These are phyloP conservation scores for Avena atlantica DNA, from an alignment of 176 grass and related monocot species.

Conservation along the genomic window DNA sequence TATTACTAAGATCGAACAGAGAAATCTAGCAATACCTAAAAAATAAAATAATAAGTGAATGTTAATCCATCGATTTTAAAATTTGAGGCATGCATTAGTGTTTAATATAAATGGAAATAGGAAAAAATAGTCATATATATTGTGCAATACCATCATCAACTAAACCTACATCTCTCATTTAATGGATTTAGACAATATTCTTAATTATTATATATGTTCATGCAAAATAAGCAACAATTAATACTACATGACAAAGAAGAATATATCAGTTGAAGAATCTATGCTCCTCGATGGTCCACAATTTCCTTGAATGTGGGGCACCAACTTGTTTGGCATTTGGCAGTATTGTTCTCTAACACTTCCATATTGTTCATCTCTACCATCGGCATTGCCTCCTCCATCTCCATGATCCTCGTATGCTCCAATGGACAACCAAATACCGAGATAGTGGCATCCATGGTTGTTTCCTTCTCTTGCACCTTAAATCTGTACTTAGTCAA, in stretches of 20 bases:
- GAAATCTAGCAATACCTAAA: not conserved
- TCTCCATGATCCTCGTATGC: no score
- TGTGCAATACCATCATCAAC: not conserved
- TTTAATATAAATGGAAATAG: not conserved
- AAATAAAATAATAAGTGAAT: not conserved
- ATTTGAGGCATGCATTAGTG: not conserved
- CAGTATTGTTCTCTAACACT: not conserved
- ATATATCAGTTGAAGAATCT: constrained; percentile 11
- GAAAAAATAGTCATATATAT: not conserved
- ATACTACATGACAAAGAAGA: not conserved
- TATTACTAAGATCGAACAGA: not conserved
- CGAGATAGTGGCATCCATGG: not conserved
- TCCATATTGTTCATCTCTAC: no score
- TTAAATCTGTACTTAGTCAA: not conserved
- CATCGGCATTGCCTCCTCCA: no score
- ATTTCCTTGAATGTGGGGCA: not conserved
- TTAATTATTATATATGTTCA: not conserved
- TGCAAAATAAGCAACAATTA: not conserved
- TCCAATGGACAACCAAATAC: not conserved
- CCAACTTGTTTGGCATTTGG: not conserved
- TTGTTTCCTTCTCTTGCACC: not conserved
- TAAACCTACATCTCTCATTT: not conserved
- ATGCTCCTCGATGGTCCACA: constrained; percentile 38
- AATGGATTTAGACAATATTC: not conserved
- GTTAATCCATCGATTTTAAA: not conserved